Evolutionary conservation across 352 stramenopile genomes (phyloP).

Genomic region (Phytophthora sojae): DNA sequence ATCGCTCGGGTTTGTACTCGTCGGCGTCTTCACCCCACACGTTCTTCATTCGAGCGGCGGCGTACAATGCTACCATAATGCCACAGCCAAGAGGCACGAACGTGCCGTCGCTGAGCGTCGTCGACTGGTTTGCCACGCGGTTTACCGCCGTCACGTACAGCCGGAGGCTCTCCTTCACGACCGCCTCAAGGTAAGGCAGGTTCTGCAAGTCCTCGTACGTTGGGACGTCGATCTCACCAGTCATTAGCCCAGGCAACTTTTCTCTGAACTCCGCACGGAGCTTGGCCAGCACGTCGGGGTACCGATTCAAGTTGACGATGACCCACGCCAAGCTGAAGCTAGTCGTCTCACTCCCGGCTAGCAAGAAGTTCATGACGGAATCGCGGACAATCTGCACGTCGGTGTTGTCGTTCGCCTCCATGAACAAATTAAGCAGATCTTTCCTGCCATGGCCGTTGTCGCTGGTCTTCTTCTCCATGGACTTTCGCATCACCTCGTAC

Average conservation of each 20-base stretch:
- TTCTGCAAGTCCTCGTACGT: slow-evolving; percentile 50
- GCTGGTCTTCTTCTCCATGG: slow-evolving; percentile 22
- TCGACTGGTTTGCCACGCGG: slow-evolving; percentile 42
- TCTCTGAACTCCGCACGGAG: slow-evolving; percentile 36
- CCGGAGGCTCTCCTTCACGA: too few relatives aligned
- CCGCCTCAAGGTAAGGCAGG: slow-evolving; percentile 62
- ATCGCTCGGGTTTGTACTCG: slow-evolving; percentile 41
- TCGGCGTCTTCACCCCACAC: slow-evolving; percentile 52
- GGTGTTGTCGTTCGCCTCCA: slow-evolving; percentile 2
- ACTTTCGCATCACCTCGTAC: slow-evolving; percentile 12
- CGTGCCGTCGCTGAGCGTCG: slow-evolving; percentile 63
- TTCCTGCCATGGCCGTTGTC: background rate
- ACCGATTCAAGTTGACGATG: slow-evolving; percentile 51
- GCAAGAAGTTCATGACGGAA: slow-evolving; percentile 2
- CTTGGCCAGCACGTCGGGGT: slow-evolving; percentile 46
- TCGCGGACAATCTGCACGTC: slow-evolving; percentile 2
- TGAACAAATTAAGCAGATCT: slow-evolving; percentile 21
- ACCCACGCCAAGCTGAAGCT: slow-evolving; percentile 54
- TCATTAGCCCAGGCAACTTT: slow-evolving; percentile 34
- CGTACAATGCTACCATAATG: slow-evolving; percentile 50
- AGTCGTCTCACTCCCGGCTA: too few relatives aligned
- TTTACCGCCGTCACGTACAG: slow-evolving; percentile 38
- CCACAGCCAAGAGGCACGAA: slow-evolving; percentile 40
- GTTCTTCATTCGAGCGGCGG: slow-evolving; percentile 36
- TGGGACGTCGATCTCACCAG: slow-evolving; percentile 22